Percentiles rank a stretch among this genome's conserved stretches.
Evolutionary conservation across 768 basidiomycete species (phyloP).

Genomic region (Rhodocollybia butyracea): DNA sequence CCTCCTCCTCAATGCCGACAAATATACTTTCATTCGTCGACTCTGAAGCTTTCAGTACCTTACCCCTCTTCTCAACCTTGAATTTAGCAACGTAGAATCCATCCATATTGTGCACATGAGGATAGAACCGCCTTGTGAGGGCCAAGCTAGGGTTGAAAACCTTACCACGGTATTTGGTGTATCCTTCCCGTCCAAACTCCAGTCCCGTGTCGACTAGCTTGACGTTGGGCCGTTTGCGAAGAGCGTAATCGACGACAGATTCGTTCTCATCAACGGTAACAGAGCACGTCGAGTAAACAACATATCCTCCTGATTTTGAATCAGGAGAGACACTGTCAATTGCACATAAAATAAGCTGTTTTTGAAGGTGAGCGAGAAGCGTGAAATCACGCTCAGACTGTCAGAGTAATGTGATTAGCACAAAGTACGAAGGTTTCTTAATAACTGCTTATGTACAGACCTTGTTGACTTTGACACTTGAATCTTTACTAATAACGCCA

Average conservation of each 20-base stretch:
- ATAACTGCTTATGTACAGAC: slow-evolving; percentile 38
- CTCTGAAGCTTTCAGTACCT: slow-evolving; percentile 28
- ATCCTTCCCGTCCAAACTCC: slow-evolving; percentile 91
- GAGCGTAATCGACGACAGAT: slow-evolving; percentile 94
- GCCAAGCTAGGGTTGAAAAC: slow-evolving; percentile 74
- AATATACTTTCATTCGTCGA: slow-evolving; percentile 27
- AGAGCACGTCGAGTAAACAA: slow-evolving; percentile 98
- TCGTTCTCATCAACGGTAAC: slow-evolving; percentile 99
- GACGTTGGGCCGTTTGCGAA: slow-evolving; percentile 90
- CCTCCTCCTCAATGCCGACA: slow-evolving; percentile 25
- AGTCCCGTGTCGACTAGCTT: slow-evolving; percentile 91
- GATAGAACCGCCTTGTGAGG: slow-evolving; percentile 88
- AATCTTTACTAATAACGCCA: slow-evolving; percentile 96
- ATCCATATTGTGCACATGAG: slow-evolving; percentile 99
- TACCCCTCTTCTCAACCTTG: slow-evolving; percentile 82
- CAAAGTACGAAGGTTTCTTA: neutral
- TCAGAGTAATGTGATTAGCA: neutral
- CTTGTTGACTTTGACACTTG: slow-evolving; percentile 98
- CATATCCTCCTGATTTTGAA: slow-evolving; percentile 87
- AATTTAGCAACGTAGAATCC: slow-evolving; percentile 99
- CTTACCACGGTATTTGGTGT: slow-evolving; percentile 88
- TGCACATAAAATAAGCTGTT: slow-evolving; percentile 96
- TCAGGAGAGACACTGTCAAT: slow-evolving; percentile 92
- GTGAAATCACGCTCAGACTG: slow-evolving; percentile 95
- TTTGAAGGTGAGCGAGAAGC: slow-evolving; percentile 95